phyloP scores from a whole-genome alignment of 1,139 yeast species.

The Blastobotrys illinoisensis region DNA sequence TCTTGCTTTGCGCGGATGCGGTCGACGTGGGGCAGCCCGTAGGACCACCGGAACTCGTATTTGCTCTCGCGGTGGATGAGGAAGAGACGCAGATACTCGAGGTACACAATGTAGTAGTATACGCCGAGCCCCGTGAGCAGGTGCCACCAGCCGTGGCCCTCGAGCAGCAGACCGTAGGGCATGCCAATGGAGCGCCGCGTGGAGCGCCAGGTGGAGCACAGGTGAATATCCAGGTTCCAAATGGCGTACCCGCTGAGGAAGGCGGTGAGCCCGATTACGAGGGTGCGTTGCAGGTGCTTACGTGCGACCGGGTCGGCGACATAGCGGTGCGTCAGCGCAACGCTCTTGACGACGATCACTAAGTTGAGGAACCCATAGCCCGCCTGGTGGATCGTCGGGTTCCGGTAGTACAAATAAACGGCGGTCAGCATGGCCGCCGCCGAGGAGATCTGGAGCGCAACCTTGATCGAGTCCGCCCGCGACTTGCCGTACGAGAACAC shows the following conservation, averaged over 20 bases:
- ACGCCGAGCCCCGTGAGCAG: slow-evolving; percentile 79
- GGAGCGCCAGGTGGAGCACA: slow-evolving; percentile 59
- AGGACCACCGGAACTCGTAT: slow-evolving; percentile 49
- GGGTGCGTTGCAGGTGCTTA: slow-evolving; percentile 46
- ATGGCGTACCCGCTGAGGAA: slow-evolving; percentile 70
- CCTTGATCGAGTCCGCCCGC: slow-evolving; percentile 32
- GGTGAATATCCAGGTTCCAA: slow-evolving; percentile 83
- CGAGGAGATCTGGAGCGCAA: slow-evolving; percentile 30
- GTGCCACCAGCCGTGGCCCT: slow-evolving; percentile 99
- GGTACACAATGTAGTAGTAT: slow-evolving; percentile 54
- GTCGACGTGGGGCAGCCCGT: slow-evolving; percentile 41
- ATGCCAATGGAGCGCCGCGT: slow-evolving; percentile 68
- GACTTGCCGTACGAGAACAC: slow-evolving; percentile 63
- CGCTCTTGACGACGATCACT: slow-evolving; percentile 54
- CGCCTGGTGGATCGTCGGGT: slow-evolving; percentile 85
- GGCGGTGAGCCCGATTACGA: slow-evolving; percentile 55
- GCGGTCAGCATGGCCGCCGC: slow-evolving; percentile 55
- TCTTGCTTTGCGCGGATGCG: slow-evolving; percentile 6
- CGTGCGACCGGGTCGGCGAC: slow-evolving; percentile 47
- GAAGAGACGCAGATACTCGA: slow-evolving; percentile 63
- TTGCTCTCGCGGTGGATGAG: slow-evolving; percentile 48
- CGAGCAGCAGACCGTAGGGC: slow-evolving; percentile 83
- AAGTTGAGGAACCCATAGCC: slow-evolving; percentile 65
- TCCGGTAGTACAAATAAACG: slow-evolving; percentile 58
- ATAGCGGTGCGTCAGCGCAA: slow-evolving; percentile 44